These are phyloP conservation scores for Porogramme epimiltina DNA, from an alignment of 1,284 basidiomycete species.

Conservation along the genomic window DNA sequence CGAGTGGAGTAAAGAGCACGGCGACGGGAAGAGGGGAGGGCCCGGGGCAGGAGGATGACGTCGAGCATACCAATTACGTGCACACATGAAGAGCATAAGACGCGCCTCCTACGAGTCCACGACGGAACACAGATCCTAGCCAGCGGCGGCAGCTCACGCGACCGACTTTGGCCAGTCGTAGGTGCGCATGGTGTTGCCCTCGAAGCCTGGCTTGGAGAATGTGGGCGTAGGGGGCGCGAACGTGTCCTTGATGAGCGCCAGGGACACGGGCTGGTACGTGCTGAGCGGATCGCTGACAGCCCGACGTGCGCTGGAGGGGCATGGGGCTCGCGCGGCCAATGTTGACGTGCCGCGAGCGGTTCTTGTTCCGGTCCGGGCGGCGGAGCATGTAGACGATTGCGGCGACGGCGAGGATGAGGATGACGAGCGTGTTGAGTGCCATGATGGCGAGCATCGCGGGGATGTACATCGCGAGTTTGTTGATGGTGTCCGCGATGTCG, in stretches of 20 bases:
- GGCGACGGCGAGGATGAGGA: conserved; percentile 55
- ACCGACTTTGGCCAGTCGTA: conserved; percentile 46
- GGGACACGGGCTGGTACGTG: conserved; percentile 73
- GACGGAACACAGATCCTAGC: neutral
- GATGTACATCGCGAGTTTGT: conserved; percentile 61
- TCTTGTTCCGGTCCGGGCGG: conserved; percentile 40
- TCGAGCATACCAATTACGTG: conserved; percentile 4
- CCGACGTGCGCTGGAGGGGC: conserved; percentile 37
- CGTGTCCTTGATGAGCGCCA: conserved; percentile 75
- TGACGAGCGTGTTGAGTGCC: conserved; percentile 69
- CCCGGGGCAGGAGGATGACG: too few relatives aligned
- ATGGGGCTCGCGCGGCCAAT: conserved; percentile 58
- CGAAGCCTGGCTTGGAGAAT: conserved; percentile 48
- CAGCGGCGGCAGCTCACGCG: conserved; percentile 39
- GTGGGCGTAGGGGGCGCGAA: conserved; percentile 67
- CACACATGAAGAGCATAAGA: conserved; percentile 7
- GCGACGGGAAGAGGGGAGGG: too few relatives aligned
- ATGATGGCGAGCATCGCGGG: conserved; percentile 72
- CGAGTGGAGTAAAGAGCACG: too few relatives aligned
- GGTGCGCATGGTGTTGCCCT: conserved; percentile 29
- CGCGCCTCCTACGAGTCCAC: neutral
- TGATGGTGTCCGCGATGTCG: conserved; percentile 56
- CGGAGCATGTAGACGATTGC: conserved; percentile 52
- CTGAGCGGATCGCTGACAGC: conserved; percentile 19
- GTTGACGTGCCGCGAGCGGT: conserved; percentile 42